Percentiles rank a stretch among this genome's conserved stretches.
phyloP scores from a whole-genome alignment of 805 yeast genomes.

The Clavispora vitiphila region DNA sequence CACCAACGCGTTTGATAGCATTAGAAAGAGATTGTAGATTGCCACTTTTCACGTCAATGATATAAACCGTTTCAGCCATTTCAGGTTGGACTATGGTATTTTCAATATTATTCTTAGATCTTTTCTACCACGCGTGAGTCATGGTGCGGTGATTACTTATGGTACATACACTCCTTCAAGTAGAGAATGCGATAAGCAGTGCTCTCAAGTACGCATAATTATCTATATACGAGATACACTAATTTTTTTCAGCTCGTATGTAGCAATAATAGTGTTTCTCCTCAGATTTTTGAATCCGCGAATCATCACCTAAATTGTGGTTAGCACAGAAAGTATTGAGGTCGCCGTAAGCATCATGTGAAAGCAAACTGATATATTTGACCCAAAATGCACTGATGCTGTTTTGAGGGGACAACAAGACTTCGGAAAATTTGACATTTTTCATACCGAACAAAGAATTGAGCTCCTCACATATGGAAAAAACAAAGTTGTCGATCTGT shows the following conservation, averaged over 20 bases:
- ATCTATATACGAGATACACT: background rate
- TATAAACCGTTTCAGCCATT: conserved; percentile 41
- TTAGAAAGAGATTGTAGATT: conserved; percentile 84
- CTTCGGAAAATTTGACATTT: conserved; percentile 26
- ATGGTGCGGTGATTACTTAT: background rate
- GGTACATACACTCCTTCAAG: background rate
- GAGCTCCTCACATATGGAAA: conserved; percentile 19
- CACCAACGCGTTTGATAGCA: conserved; percentile 75
- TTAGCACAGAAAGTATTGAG: conserved; percentile 23
- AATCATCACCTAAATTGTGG: conserved; percentile 12
- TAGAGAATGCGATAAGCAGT: no score
- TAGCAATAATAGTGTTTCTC: conserved; percentile 21
- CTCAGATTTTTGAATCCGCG: conserved; percentile 5
- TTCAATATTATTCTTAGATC: no score
- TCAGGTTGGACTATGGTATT: background rate
- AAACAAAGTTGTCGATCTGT: conserved; percentile 13
- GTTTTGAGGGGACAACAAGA: conserved; percentile 23
- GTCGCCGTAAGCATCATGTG: conserved; percentile 32
- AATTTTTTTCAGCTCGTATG: conserved; percentile 21
- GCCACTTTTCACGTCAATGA: conserved; percentile 93
- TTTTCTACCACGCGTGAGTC: no score
- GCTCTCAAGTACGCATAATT: no score
- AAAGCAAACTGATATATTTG: conserved; percentile 22
- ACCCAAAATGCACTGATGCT: conserved; percentile 29
- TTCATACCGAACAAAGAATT: conserved; percentile 27